Evolutionary conservation across 2,329 filamentous ascomycete species (phyloP).

Genomic region (Colletotrichum cordylinicola): DNA sequence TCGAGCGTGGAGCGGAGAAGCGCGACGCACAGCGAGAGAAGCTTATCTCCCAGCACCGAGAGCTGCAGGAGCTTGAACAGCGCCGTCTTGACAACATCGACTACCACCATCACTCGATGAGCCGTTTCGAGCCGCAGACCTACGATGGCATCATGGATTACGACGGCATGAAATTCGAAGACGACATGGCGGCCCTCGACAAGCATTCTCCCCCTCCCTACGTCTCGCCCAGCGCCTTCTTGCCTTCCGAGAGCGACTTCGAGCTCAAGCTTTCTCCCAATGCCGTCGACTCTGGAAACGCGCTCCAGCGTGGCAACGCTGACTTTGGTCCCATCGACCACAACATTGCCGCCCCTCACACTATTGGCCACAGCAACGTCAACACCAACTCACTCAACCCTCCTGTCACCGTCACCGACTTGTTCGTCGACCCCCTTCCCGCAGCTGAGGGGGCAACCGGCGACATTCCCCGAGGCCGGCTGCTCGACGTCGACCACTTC

Average conservation of each 20-base stretch:
- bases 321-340: not conserved
- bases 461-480: not conserved
- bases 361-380: accelerated
- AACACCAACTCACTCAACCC: not conserved
- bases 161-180: not conserved
- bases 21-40: not conserved
- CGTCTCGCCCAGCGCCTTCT: not conserved
- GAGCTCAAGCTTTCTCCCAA: not conserved
- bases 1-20: not conserved
- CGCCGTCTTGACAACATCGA: not conserved
- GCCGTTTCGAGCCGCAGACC: not conserved
- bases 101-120: not conserved
- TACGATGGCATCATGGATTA: not conserved
- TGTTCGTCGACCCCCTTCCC: not conserved
- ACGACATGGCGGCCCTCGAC: not conserved
- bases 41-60: not conserved
- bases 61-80: not conserved
- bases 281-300: not conserved
- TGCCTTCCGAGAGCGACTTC: not conserved
- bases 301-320: not conserved
- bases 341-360: accelerated
- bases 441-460: not conserved
- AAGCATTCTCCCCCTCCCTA: not conserved
- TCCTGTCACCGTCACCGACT: not conserved
- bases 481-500: not conserved